Evolutionary conservation across 352 stramenopile species (phyloP), one percentile per base, ranked within the genome.

Genomic region (Saprolegnia diclina): DNA sequence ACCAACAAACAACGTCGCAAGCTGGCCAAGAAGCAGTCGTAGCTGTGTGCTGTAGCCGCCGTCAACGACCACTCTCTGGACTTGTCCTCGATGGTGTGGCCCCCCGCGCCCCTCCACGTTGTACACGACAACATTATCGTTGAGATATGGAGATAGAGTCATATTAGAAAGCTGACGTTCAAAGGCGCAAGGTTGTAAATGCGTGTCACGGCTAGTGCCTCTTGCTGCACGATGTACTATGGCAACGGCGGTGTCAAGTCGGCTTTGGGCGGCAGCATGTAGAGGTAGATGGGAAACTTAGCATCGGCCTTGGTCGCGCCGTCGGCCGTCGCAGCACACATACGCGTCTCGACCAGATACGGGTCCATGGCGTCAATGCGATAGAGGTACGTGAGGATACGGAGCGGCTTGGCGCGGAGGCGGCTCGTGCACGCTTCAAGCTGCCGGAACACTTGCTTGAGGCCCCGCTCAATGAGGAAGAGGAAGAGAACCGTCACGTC

Each of bases 361-460:
- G 77, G 80, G 24, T 65, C 73, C 9, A 81, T 55, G 10, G 73
- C 80, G 0, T 83, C 78, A 54, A 91, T 82, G 52, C 75, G 77
- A 76, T 93, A 93, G 53, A 93, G 64, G 65, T 93, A 93, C 53
- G 85, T 91, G 56, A 91, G 72, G 14, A 93, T 83, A 22, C 82
- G 79, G 48, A 80, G 87, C 11, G 65, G 59, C 21, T 44, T 57
- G 3, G 56, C 67, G 16, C 82, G 63, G 37, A 79, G 73, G 65
- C 85, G 72, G 9, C 90, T 75, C 66, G 82, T 81, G 5, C 76
- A 74, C 3, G 72, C 72, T 24, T 91, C 76, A 46, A 90, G 67
- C 18, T 83, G 89, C 26, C 53, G 56, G 14, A 55, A 68, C 21
- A 76, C 73, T 46, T 76, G 91, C 81, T 79, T 75, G 59, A 93